Conservation (phyloP, 139 green algal species). For the Penium margaritaceum region DNA sequence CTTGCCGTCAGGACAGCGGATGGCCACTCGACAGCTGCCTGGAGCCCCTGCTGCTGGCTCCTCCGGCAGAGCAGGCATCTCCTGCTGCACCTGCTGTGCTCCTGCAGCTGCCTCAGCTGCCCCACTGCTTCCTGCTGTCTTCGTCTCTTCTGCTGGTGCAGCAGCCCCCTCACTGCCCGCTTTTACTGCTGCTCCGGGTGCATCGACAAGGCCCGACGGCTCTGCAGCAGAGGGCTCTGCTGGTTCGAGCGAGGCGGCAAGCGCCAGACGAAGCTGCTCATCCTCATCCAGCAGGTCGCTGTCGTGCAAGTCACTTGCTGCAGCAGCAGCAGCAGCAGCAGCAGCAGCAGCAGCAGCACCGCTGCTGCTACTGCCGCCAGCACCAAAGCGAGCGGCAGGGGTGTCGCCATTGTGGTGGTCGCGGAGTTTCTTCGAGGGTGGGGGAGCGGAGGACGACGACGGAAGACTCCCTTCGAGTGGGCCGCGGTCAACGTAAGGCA, state of each 20-base stretch:
- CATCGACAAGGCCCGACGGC: too few relatives aligned
- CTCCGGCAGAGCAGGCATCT: constrained; percentile 46
- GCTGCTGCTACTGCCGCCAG: neutral
- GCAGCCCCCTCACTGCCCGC: too few relatives aligned
- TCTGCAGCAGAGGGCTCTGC: too few relatives aligned
- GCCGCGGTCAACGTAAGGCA: constrained; percentile 73
- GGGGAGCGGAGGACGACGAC: too few relatives aligned
- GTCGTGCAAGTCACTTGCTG: neutral
- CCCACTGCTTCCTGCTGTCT: too few relatives aligned
- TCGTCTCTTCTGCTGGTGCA: too few relatives aligned
- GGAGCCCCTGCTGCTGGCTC: constrained; percentile 54
- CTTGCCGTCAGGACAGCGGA: constrained; percentile 59
- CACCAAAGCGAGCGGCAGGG: neutral
- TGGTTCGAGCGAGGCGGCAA: constrained; percentile 63
- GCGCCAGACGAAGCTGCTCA: constrained; percentile 59
- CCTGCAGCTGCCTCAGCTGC: too few relatives aligned
- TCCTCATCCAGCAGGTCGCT: constrained; percentile 46
- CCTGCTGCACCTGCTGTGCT: too few relatives aligned
- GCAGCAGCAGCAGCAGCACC: neutral
- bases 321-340: neutral
- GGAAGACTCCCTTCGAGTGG: constrained; percentile 53
- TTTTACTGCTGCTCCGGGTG: too few relatives aligned
- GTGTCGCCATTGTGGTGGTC: neutral
- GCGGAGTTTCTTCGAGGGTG: constrained; percentile 25
- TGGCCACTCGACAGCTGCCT: constrained; percentile 47